These are phyloP conservation scores for Solanum ossicruentum DNA, from an alignment of 257 asterid genomes.

Conservation along the genomic window DNA sequence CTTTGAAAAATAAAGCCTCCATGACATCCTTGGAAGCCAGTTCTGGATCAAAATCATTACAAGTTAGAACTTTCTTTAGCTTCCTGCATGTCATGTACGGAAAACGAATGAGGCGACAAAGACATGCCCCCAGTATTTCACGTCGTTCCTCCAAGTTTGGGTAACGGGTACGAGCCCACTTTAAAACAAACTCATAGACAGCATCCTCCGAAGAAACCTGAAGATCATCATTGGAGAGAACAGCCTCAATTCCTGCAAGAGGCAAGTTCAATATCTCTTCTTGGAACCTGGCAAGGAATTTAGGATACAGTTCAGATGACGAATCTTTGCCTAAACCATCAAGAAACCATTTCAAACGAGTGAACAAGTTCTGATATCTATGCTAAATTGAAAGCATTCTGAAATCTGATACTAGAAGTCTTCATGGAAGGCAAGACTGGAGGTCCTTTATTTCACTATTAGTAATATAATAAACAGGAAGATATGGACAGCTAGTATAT, in stretches of 20 bases:
- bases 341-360: not conserved
- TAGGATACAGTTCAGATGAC: not conserved
- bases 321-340: not conserved
- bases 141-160: slow-evolving; percentile 3
- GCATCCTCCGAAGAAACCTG: slow-evolving; percentile 10
- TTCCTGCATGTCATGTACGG: slow-evolving; percentile 9
- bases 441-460: not conserved
- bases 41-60: slow-evolving; percentile 6
- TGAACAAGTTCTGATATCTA: not conserved
- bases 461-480: not conserved
- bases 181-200: slow-evolving; percentile 3
- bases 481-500: not conserved
- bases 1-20: slow-evolving; percentile 7
- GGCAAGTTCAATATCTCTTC: slow-evolving; percentile 4
- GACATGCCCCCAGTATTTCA: not conserved
- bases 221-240: slow-evolving; percentile 4
- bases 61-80: slow-evolving; percentile 5
- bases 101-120: slow-evolving; percentile 5
- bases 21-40: slow-evolving; percentile 2
- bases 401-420: not conserved
- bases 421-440: not conserved
- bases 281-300: slow-evolving; percentile 6
- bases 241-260: slow-evolving; percentile 7
- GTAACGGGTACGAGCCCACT: slow-evolving; percentile 7
- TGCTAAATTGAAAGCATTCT: not conserved